Conservation (phyloP, 1,284 basidiomycete species). For the Irpex sp. region DNA sequence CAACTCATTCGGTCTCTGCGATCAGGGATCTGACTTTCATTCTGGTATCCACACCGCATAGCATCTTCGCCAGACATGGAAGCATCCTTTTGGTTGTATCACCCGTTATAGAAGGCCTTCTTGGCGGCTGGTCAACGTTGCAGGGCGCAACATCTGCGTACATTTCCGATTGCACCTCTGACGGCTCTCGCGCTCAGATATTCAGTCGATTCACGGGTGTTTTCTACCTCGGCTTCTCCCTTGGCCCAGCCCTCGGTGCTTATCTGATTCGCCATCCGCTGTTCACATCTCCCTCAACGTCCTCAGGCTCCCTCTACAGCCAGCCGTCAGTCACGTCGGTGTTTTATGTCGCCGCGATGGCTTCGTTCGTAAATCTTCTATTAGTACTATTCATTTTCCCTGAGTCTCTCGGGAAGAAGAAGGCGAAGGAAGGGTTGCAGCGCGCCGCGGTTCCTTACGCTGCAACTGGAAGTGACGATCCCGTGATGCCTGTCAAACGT, state of each 20-base stretch:
- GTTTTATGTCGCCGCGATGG: slow-evolving; percentile 54
- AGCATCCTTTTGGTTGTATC: slow-evolving; percentile 79
- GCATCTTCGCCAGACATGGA: slow-evolving; percentile 59
- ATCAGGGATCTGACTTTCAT: slow-evolving; percentile 76
- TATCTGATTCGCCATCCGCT: slow-evolving; percentile 60
- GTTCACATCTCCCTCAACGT: slow-evolving; percentile 21
- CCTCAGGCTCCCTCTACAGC: slow-evolving; percentile 13
- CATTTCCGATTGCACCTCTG: slow-evolving; percentile 81
- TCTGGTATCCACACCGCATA: slow-evolving; percentile 69
- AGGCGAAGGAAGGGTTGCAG: slow-evolving; percentile 20
- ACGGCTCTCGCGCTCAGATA: slow-evolving; percentile 76
- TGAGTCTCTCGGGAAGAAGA: slow-evolving; percentile 55
- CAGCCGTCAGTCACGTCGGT: slow-evolving; percentile 44
- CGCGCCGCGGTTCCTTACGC: slow-evolving; percentile 1
- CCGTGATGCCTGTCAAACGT: slow-evolving; percentile 13
- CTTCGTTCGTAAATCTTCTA: slow-evolving; percentile 45
- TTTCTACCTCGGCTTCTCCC: slow-evolving; percentile 66
- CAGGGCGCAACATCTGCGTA: slow-evolving; percentile 82
- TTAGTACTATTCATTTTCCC: slow-evolving; percentile 60
- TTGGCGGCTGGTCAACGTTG: slow-evolving; percentile 86
- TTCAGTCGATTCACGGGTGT: slow-evolving; percentile 79
- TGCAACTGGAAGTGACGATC: not conserved
- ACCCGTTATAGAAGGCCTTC: slow-evolving; percentile 76
- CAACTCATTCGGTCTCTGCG: not conserved
- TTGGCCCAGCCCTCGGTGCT: slow-evolving; percentile 73